phyloP scores from a whole-genome alignment of 2,329 filamentous ascomycete species.

The Capronia americana region DNA sequence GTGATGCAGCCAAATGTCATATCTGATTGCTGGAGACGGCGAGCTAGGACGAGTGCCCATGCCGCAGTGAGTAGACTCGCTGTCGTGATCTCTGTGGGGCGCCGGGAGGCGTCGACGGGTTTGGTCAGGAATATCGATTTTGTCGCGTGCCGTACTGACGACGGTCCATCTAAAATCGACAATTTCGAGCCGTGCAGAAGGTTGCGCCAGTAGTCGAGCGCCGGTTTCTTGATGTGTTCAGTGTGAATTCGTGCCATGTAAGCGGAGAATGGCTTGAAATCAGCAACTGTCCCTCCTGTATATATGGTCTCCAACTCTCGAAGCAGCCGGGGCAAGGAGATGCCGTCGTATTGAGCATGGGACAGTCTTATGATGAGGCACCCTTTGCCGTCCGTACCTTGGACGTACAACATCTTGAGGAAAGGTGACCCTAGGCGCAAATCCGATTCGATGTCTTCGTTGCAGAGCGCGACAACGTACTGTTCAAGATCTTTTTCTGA shows the following conservation, averaged over 20 bases:
- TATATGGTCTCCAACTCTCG: conserved; percentile 65
- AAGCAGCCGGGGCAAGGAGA: conserved; percentile 68
- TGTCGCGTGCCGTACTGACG: conserved; percentile 1
- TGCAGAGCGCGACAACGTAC: conserved; percentile 62
- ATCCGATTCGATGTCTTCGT: conserved; percentile 61
- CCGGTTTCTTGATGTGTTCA: conserved; percentile 51
- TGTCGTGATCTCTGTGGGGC: conserved; percentile 64
- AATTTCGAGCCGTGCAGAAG: conserved; percentile 56
- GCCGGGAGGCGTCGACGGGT: conserved; percentile 49
- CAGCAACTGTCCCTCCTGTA: conserved; percentile 46
- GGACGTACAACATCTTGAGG: conserved; percentile 60
- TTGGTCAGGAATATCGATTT: conserved; percentile 23
- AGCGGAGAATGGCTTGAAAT: conserved; percentile 53
- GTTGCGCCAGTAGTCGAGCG: conserved; percentile 62
- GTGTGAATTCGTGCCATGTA: conserved; percentile 52
- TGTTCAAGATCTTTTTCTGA: conserved; percentile 54
- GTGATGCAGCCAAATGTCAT: conserved; percentile 72
- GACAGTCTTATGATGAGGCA: conserved; percentile 66
- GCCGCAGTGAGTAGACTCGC: conserved; percentile 70
- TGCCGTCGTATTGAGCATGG: conserved; percentile 73
- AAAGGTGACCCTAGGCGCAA: conserved; percentile 67
- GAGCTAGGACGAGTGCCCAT: conserved; percentile 69
- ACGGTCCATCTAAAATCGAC: conserved; percentile 7
- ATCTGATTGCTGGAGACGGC: conserved; percentile 59
- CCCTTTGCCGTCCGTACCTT: conserved; percentile 53